These are phyloP conservation scores for Sphagnum tenellum DNA, from an alignment of 225 moss, liverwort and hornwort genomes.

Conservation along the genomic window DNA sequence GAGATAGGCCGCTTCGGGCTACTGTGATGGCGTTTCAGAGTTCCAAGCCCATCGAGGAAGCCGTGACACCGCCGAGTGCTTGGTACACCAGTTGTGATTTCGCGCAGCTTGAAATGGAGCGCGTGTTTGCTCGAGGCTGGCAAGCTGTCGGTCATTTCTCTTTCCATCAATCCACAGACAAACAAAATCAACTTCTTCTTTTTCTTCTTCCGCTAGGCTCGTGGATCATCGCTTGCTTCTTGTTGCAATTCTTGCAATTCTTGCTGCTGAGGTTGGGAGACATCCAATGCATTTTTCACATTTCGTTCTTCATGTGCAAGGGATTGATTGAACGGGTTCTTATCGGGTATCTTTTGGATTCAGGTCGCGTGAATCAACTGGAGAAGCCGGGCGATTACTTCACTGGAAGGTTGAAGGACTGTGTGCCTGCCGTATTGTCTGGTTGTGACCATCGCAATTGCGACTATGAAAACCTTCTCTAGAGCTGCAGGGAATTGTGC, in stretches of 20 bases:
- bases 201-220: neutral
- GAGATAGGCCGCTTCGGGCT: neutral
- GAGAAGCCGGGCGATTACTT: slow-evolving; percentile 69
- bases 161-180: neutral
- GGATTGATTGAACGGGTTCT: no score
- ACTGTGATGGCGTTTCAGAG: slow-evolving; percentile 43
- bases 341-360: neutral
- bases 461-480: neutral
- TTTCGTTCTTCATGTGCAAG: no score
- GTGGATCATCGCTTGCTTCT: neutral
- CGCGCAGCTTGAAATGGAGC: slow-evolving; percentile 54
- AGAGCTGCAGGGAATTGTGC: no score
- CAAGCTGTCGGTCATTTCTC: slow-evolving; percentile 50
- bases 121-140: slow-evolving; percentile 74
- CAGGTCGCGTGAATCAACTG: slow-evolving; percentile 63
- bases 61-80: slow-evolving; percentile 74
- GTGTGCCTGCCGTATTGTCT: neutral
- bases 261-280: no score
- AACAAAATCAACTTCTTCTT: neutral
- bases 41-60: slow-evolving; percentile 50
- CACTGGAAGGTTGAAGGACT: slow-evolving; percentile 54
- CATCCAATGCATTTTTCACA: no score
- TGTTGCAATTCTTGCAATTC: neutral
- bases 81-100: slow-evolving; percentile 74
- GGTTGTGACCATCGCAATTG: neutral